Evolutionary conservation across 2,329 filamentous ascomycete genomes (phyloP).

Genomic region (Podosphaera xanthii): DNA sequence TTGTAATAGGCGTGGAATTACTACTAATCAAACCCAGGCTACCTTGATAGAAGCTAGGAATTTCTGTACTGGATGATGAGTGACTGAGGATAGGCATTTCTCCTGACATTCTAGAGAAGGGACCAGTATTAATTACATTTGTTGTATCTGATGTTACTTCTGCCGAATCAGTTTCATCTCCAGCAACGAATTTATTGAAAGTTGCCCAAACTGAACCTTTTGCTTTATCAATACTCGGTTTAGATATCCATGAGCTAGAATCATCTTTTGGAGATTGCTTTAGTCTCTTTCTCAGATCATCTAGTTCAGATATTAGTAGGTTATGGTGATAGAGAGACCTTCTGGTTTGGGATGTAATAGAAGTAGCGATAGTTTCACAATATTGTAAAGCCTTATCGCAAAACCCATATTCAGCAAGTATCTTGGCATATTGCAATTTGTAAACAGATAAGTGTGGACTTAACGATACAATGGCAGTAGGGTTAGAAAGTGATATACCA

Average conservation of each 20-base stretch:
- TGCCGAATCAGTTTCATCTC: slow-evolving; percentile 54
- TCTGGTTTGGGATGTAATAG: slow-evolving; percentile 61
- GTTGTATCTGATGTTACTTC: slow-evolving; percentile 33
- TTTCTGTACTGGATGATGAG: slow-evolving; percentile 52
- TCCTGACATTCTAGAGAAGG: slow-evolving; percentile 64
- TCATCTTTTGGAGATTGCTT: slow-evolving; percentile 68
- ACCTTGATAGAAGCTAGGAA: slow-evolving; percentile 24
- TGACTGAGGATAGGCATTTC: slow-evolving; percentile 54
- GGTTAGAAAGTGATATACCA: slow-evolving; percentile 47
- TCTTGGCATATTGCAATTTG: slow-evolving; percentile 72
- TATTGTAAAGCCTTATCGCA: slow-evolving; percentile 72
- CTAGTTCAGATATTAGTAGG: slow-evolving; percentile 49
- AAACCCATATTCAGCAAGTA: slow-evolving; percentile 63
- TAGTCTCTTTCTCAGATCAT: slow-evolving; percentile 64
- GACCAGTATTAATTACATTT: slow-evolving; percentile 31
- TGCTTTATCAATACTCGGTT: slow-evolving; percentile 88
- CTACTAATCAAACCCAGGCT: slow-evolving; percentile 10
- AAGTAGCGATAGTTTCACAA: slow-evolving; percentile 58
- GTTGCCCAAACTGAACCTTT: slow-evolving; percentile 75
- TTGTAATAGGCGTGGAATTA: slow-evolving; percentile 6
- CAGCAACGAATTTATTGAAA: slow-evolving; percentile 91
- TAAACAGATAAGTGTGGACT: slow-evolving; percentile 73
- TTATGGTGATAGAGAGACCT: slow-evolving; percentile 71
- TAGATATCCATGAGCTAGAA: slow-evolving; percentile 73
- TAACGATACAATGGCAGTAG: slow-evolving; percentile 28